Conservation (phyloP, 2,329 filamentous ascomycete species). For the Diaporthe amygdali region DNA sequence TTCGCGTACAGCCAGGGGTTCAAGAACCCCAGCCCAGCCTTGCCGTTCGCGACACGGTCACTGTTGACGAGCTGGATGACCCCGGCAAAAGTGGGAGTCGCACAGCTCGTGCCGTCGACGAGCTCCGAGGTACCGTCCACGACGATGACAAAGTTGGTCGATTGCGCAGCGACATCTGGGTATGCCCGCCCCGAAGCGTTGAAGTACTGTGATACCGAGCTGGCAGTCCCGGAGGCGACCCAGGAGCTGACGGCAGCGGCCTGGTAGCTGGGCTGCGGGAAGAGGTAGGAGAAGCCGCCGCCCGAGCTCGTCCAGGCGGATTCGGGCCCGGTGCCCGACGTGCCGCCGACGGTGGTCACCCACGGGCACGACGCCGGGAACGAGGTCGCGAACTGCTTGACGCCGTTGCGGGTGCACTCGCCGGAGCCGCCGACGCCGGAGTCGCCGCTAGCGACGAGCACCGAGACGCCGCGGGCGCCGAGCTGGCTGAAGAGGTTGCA, state of each 20-base stretch:
- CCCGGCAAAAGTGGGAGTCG: conserved; percentile 55
- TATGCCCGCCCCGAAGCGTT: conserved; percentile 35
- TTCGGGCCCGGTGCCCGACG: conserved; percentile 56
- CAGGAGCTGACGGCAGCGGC: conserved; percentile 35
- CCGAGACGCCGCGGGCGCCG: conserved; percentile 67
- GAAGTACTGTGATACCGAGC: conserved; percentile 37
- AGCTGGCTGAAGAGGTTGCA: conserved; percentile 68
- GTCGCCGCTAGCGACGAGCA: conserved; percentile 70
- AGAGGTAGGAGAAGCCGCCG: conserved; percentile 56
- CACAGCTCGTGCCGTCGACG: conserved; percentile 41
- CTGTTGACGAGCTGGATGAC: conserved; percentile 61
- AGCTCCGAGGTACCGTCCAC: background rate
- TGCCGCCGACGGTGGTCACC: conserved; percentile 67
- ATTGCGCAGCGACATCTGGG: conserved; percentile 42
- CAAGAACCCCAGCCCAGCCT: conserved; percentile 46
- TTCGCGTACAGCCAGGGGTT: conserved; percentile 35
- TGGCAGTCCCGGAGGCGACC: conserved; percentile 11
- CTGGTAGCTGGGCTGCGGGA: conserved; percentile 49
- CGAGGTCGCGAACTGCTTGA: conserved; percentile 48
- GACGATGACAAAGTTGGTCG: conserved; percentile 30
- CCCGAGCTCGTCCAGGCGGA: conserved; percentile 56
- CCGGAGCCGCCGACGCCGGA: conserved; percentile 37
- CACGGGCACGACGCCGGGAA: conserved; percentile 56
- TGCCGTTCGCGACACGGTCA: conserved; percentile 49
- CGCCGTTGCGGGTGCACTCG: conserved; percentile 29